These are phyloP conservation scores for Trichocladium antarcticum DNA, from an alignment of 495 filamentous ascomycete species.

Conservation along the genomic window DNA sequence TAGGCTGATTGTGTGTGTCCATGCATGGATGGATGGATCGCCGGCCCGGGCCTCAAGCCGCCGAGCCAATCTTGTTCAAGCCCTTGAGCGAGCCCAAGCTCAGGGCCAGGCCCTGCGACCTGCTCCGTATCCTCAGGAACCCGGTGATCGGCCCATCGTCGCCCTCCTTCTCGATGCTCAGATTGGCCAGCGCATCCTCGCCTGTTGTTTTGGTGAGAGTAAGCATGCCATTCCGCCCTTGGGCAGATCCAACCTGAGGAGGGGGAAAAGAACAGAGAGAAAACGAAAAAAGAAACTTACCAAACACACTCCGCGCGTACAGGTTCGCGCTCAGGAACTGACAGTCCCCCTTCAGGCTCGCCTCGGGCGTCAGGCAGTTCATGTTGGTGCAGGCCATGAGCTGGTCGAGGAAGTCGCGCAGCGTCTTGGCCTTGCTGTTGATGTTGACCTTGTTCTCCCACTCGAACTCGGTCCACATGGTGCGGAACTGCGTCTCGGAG, in stretches of 20 bases:
- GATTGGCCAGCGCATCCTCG: slow-evolving; percentile 95
- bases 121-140: slow-evolving; percentile 97
- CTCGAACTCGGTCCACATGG: slow-evolving; percentile 99
- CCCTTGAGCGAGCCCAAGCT: slow-evolving; percentile 94
- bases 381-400: slow-evolving; percentile 98
- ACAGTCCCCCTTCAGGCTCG: slow-evolving; percentile 92
- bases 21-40: too few species aligned
- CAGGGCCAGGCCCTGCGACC: slow-evolving; percentile 89
- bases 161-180: slow-evolving; percentile 96
- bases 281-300: slow-evolving; percentile 47
- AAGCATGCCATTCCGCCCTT: background rate
- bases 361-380: slow-evolving; percentile 94
- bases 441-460: slow-evolving; percentile 99
- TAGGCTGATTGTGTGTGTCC: too few species aligned
- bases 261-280: background rate
- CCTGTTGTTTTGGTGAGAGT: slow-evolving; percentile 40
- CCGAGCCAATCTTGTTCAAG: slow-evolving; percentile 64
- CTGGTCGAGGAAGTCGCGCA: slow-evolving; percentile 87
- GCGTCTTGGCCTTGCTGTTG: slow-evolving; percentile 85
- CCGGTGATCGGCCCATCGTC: slow-evolving; percentile 93
- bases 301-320: slow-evolving; percentile 96
- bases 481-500: slow-evolving; percentile 96
- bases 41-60: slow-evolving; percentile 35
- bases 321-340: slow-evolving; percentile 96
- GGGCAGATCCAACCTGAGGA: background rate